Base-by-base conservation (phyloP, 176 grass and related monocot genomes). In the Oryza officinalis region DNA sequence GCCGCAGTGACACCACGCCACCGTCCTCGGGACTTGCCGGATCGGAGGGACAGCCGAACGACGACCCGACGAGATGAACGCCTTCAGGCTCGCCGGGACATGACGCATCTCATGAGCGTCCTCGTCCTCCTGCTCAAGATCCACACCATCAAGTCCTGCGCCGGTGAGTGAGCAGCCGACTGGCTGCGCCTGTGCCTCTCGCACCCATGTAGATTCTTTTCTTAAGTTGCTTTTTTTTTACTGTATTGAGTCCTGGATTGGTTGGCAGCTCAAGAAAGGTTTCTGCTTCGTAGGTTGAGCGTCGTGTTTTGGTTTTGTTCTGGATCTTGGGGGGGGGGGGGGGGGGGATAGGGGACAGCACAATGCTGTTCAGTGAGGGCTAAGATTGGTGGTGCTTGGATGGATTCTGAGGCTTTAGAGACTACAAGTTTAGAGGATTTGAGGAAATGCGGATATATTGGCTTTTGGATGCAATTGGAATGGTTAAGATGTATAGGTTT, bases 91-190 rank as follows among this genome's bases (percentile, higher is more conserved):
- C 49, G 85, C 90, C 18, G 85, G 87, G 88, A 92, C 85, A 90
- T 95, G 88, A 92, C 88, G 70, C 93, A 92, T 74, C 90, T 95
- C 47, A 65, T 88, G 69, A 90, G 87, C 74, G 75, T 95, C 46
- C 79, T 95, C 47, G 82, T 95, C 82, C 93, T 92, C 27, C 87
- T 95, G 28, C 93, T 92, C 65, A 90, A 95, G 87, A 92, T 92
- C 82, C 90, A 90, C 82, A 92, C 93, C 82, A 95, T 90, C 44
- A 92, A 95, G 78, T 95, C 87, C 70, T 92, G 82, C 82, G 90
- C 90, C 30, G 87, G 93, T 88, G 79, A 71, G 67, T 57, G 52
- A 57, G 7, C 17, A n/a, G 18, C 52, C 18, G 52, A 57, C 52
- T 38, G 52, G 22, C n/a, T n/a, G n/a, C 1, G 17, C 18, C 50